A percentile compares a stretch with the other conserved stretches of the same genome.
Evolutionary conservation across 2,329 filamentous ascomycete species (phyloP).

Genomic region (Penicillium sp.): DNA sequence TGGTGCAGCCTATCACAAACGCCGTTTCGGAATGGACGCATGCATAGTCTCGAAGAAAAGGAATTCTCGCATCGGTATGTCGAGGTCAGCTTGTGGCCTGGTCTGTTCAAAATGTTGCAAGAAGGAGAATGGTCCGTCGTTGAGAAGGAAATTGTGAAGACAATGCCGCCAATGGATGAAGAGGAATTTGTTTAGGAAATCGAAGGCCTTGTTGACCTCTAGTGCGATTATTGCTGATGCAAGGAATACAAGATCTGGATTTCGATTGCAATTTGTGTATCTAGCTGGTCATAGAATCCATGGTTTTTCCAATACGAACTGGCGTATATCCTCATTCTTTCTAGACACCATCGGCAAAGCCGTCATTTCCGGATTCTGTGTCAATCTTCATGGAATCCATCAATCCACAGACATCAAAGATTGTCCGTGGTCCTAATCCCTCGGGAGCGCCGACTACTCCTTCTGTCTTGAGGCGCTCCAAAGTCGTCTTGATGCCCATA

Average conservation of each 20-base stretch:
- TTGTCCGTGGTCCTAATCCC: constrained; percentile 33
- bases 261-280: neutral
- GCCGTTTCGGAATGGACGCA: constrained; percentile 1
- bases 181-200: neutral
- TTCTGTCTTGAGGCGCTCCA: constrained; percentile 37
- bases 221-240: no score
- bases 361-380: constrained; percentile 37
- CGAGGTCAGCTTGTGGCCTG: constrained; percentile 14
- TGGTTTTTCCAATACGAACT: neutral
- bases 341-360: constrained; percentile 31
- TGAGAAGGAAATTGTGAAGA: constrained; percentile 13
- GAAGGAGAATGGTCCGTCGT: neutral
- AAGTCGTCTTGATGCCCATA: constrained; percentile 34
- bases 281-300: neutral
- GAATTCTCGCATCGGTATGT: neutral
- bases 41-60: constrained; percentile 1
- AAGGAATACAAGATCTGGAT: neutral
- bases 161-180: neutral
- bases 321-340: neutral
- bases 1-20: constrained; percentile 5
- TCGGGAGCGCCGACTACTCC: constrained; percentile 36
- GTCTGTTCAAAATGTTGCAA: constrained; percentile 5
- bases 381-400: constrained; percentile 43
- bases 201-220: neutral
- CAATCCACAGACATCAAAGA: constrained; percentile 45